These are phyloP conservation scores for Botrytis fabae DNA, from an alignment of 2,329 filamentous ascomycete genomes.

Conservation along the genomic window DNA sequence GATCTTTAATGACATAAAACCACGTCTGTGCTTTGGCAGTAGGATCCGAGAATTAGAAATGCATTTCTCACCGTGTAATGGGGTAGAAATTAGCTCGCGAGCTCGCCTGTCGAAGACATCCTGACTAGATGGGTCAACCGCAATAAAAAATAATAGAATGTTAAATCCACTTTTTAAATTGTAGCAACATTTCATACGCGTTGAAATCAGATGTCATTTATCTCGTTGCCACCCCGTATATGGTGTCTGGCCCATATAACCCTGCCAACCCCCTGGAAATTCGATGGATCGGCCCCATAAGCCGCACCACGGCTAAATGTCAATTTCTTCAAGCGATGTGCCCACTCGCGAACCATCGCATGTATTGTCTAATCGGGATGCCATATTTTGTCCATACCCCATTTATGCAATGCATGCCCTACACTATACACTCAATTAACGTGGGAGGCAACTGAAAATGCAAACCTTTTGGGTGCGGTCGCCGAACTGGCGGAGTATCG, in stretches of 20 bases:
- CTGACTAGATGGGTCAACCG: not conserved
- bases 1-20: not conserved
- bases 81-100: not conserved
- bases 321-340: conserved; percentile 5
- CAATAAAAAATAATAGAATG: not conserved
- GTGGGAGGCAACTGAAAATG: not conserved
- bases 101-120: not conserved
- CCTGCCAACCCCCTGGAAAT: conserved; percentile 3
- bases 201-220: conserved; percentile 11
- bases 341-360: conserved; percentile 4
- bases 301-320: not conserved
- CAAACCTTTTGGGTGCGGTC: not conserved
- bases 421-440: not conserved
- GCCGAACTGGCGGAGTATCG: not conserved
- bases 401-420: conserved; percentile 12
- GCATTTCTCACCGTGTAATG: not conserved
- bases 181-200: not conserved
- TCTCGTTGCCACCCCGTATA: not conserved
- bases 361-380: conserved; percentile 1
- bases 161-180: conserved; percentile 7
- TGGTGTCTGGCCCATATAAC: not conserved
- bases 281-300: conserved; percentile 8
- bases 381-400: conserved; percentile 4
- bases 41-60: not conserved
- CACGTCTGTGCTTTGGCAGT: not conserved